Conservation (phyloP, 176 grass and related monocot genomes). For the Carex parvula region DNA sequence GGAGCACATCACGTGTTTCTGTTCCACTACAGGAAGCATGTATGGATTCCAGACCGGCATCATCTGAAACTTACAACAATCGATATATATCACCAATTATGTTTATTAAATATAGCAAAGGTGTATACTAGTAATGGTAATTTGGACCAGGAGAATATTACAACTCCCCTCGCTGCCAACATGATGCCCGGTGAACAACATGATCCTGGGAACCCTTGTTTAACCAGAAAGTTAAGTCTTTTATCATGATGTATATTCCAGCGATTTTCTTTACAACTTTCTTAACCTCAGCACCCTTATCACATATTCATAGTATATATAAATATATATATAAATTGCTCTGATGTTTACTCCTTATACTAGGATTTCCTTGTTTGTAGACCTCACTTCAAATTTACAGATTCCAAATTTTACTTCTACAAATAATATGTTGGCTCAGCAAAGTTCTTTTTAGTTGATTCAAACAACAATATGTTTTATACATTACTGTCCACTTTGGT, state of each 20-base stretch:
- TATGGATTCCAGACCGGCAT: background rate
- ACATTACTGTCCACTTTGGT: background rate
- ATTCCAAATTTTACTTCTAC: background rate
- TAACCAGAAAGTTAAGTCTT: background rate
- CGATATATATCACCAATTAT: background rate
- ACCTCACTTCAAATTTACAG: background rate
- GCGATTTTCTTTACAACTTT: background rate
- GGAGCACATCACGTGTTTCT: background rate
- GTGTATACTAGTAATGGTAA: background rate
- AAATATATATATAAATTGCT: background rate
- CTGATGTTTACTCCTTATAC: background rate
- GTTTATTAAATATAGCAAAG: background rate
- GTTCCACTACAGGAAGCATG: background rate
- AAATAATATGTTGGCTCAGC: background rate
- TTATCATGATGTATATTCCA: background rate
- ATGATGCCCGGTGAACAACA: background rate
- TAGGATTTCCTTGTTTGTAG: background rate
- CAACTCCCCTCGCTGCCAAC: background rate
- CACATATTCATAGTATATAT: background rate
- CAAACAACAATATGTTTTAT: background rate
- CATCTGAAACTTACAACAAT: slow-evolving; percentile 12
- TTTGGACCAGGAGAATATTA: background rate
- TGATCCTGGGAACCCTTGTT: background rate
- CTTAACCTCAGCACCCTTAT: background rate
- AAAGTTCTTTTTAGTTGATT: background rate